Conservation (phyloP, 78 protist genomes). For the Speleostelium caveatum region DNA sequence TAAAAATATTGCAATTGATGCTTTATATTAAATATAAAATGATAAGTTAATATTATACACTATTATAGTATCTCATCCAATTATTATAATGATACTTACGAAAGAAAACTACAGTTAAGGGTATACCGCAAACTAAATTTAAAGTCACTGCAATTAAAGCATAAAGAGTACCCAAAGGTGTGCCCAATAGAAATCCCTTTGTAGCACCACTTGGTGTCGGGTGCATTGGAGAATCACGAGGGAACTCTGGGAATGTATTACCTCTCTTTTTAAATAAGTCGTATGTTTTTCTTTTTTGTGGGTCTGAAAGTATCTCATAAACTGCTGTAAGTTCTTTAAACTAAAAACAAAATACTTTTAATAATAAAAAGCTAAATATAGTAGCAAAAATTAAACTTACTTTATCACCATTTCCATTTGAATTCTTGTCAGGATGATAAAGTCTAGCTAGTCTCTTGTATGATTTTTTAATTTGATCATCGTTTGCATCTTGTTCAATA, state of each 20-base stretch:
- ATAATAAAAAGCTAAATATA: neutral
- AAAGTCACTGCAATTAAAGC: constrained; percentile 42
- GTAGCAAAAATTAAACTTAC: neutral
- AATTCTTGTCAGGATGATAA: constrained; percentile 67
- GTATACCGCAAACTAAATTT: constrained; percentile 22
- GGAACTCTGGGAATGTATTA: too few relatives aligned
- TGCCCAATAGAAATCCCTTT: constrained; percentile 26
- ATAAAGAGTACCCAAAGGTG: constrained; percentile 33
- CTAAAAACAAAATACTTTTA: neutral
- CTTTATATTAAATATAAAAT: neutral
- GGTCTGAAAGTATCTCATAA: constrained; percentile 65
- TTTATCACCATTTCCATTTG: constrained; percentile 38
- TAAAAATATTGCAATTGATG: constrained; percentile 37
- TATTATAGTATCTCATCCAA: neutral
- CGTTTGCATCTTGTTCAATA: constrained; percentile 15
- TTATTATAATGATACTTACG: neutral
- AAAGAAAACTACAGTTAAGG: constrained; percentile 45
- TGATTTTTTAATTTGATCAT: constrained; percentile 62
- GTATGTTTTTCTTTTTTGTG: constrained; percentile 61
- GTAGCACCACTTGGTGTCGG: neutral
- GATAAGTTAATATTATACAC: neutral
- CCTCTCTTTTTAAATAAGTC: constrained; percentile 45
- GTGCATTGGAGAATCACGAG: neutral
- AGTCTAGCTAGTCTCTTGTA: constrained; percentile 37
- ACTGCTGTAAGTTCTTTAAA: constrained; percentile 73